Evolutionary conservation across 2,329 filamentous ascomycete genomes (phyloP).

Genomic region (Fusarium sp.): DNA sequence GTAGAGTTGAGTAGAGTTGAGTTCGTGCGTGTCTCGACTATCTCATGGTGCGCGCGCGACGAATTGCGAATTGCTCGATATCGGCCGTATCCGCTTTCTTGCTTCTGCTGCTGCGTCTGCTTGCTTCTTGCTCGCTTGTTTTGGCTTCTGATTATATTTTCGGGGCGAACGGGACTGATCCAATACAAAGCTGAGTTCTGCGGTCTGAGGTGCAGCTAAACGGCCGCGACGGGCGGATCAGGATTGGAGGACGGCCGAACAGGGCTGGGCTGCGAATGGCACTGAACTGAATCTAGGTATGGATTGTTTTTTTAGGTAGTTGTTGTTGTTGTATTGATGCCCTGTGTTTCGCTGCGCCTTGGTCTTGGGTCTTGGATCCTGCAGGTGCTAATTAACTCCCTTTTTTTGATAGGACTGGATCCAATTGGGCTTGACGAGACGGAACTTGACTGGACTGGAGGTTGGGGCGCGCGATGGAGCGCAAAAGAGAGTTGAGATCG

Average conservation of each 20-base stretch:
- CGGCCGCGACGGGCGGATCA: slow-evolving; percentile 29
- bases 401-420: slow-evolving; percentile 25
- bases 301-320: slow-evolving; percentile 8
- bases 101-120: slow-evolving; percentile 7
- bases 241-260: slow-evolving; percentile 36
- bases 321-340: slow-evolving; percentile 28
- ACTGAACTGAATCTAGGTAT: slow-evolving; percentile 18
- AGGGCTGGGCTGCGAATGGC: slow-evolving; percentile 7
- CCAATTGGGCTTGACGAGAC: slow-evolving; percentile 6
- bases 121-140: slow-evolving; percentile 33
- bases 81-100: slow-evolving; percentile 37
- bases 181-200: slow-evolving; percentile 13
- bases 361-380: slow-evolving; percentile 31
- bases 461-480: slow-evolving; percentile 15
- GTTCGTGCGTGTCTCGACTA: slow-evolving; percentile 45
- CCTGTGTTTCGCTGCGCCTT: slow-evolving; percentile 6
- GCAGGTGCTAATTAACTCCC: slow-evolving; percentile 40
- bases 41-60: slow-evolving; percentile 55
- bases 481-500: slow-evolving; percentile 13
- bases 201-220: slow-evolving; percentile 34
- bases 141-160: slow-evolving; percentile 14
- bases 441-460: slow-evolving; percentile 24
- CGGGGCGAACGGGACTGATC: slow-evolving; percentile 31
- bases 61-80: slow-evolving; percentile 48
- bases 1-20: slow-evolving; percentile 39